Conservation (phyloP, 352 stramenopile genomes). For the Blastocystis hominis region DNA sequence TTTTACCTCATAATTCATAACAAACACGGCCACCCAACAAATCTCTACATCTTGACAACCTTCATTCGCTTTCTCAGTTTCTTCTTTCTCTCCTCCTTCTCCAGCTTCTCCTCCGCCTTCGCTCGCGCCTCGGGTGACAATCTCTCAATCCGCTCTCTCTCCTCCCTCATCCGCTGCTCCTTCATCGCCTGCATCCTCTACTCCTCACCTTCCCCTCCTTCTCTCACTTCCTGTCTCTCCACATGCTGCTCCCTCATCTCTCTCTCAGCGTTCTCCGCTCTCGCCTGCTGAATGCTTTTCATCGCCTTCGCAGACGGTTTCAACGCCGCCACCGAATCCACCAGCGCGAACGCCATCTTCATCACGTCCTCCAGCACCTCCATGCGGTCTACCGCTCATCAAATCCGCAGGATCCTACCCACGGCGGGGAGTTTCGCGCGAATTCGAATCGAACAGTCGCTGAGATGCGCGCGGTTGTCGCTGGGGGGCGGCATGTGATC, state of each 20-base stretch:
- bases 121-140: background rate
- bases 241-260: slow-evolving; percentile 8
- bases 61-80: slow-evolving; percentile 32
- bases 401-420: background rate
- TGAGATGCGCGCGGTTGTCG: slow-evolving; percentile 22
- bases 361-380: background rate
- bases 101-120: slow-evolving; percentile 40
- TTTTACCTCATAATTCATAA: background rate
- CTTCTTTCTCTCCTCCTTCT: slow-evolving; percentile 52
- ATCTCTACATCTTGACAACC: slow-evolving; percentile 5
- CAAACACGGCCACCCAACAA: background rate
- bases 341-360: background rate
- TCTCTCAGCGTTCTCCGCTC: background rate
- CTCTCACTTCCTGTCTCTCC: background rate
- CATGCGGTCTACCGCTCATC: slow-evolving; percentile 18
- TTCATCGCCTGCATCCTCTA: slow-evolving; percentile 47
- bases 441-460: slow-evolving; percentile 26
- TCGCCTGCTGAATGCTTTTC: background rate
- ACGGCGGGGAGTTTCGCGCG: slow-evolving; percentile 18
- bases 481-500: slow-evolving; percentile 32
- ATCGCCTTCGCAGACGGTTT: background rate
- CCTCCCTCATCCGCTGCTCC: slow-evolving; percentile 46
- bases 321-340: background rate
- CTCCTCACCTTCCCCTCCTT: background rate
- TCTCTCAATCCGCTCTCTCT: background rate